Percentiles rank a stretch among this genome's conserved stretches.
These are phyloP conservation scores for Phytophthora pseudosyringae DNA, from an alignment of 352 stramenopile genomes.

Conservation along the genomic window DNA sequence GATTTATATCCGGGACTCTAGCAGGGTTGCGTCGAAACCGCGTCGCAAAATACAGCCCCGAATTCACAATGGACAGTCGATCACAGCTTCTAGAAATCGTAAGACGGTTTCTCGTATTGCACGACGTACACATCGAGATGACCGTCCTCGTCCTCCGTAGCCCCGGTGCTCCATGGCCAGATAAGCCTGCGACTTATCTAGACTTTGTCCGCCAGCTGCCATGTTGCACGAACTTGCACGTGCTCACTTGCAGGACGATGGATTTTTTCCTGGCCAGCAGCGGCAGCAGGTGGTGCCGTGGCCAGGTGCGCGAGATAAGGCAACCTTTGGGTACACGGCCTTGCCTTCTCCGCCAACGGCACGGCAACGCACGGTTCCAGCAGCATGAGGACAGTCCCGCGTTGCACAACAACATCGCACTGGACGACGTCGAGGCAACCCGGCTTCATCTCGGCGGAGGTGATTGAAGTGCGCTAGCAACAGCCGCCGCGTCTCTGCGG, in stretches of 20 bases:
- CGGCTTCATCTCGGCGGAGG: conserved; percentile 16
- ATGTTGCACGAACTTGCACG: neutral
- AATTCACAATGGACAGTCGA: too few species aligned
- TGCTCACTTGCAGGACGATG: conserved; percentile 2
- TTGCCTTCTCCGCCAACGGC: conserved; percentile 7
- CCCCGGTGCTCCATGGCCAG: conserved; percentile 8
- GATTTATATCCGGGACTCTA: too few species aligned
- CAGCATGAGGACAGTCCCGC: conserved; percentile 6
- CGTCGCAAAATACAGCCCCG: too few species aligned
- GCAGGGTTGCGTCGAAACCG: too few species aligned
- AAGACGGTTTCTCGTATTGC: neutral
- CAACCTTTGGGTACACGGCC: conserved; percentile 22
- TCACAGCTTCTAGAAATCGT: too few species aligned
- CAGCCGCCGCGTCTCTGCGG: neutral
- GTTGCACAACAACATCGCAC: conserved; percentile 5
- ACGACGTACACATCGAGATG: neutral
- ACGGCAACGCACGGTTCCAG: conserved; percentile 12
- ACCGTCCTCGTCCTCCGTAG: neutral
- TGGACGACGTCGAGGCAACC: neutral
- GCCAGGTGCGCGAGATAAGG: conserved; percentile 19
- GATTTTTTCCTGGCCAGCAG: conserved; percentile 18
- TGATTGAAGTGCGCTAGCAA: conserved; percentile 6
- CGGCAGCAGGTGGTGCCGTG: neutral
- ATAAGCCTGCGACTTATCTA: conserved; percentile 7
- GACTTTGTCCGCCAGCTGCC: conserved; percentile 8